Evolutionary conservation across 202 grass and related monocot genomes (phyloP).

Genomic region (Sporobolus alterniflorus): DNA sequence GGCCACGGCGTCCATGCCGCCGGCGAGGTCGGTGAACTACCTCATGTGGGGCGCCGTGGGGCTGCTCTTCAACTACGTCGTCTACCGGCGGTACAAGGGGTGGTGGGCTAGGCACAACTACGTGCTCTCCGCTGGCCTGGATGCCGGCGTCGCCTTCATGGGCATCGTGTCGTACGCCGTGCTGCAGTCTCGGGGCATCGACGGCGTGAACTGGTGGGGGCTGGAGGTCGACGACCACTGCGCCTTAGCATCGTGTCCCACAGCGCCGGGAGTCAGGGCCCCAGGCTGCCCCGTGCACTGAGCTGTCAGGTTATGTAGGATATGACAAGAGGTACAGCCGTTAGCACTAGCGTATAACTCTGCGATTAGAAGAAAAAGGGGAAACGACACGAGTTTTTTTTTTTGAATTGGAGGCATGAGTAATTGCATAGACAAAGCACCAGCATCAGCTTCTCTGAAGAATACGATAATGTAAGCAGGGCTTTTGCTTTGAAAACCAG

Average conservation of each 20-base stretch:
- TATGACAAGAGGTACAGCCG: not conserved
- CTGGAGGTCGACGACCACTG: constrained; percentile 76
- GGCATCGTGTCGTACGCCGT: constrained; percentile 55
- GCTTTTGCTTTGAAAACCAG: not conserved
- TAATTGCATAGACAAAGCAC: not conserved
- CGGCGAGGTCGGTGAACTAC: constrained; percentile 73
- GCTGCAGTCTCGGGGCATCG: constrained; percentile 58
- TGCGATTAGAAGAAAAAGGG: not conserved
- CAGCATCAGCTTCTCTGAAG: not conserved
- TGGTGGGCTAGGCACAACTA: constrained; percentile 89
- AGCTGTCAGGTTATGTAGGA: not conserved
- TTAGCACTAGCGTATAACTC: not conserved
- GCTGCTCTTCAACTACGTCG: constrained; percentile 55
- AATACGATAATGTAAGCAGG: not conserved
- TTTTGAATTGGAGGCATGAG: constrained; percentile 11
- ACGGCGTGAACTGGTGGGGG: constrained; percentile 69
- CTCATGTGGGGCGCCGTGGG: constrained; percentile 75
- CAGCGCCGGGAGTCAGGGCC: constrained; percentile 48
- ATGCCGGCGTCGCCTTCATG: constrained; percentile 81
- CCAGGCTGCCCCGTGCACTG: constrained; percentile 40
- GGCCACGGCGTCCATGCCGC: constrained; percentile 62
- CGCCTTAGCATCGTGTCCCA: constrained; percentile 55
- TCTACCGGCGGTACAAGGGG: constrained; percentile 55
- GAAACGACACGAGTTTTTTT: not conserved
- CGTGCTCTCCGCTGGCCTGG: constrained; percentile 61